Percentiles rank a stretch among this genome's conserved stretches.
Conservation (phyloP, 1,284 basidiomycete species). For the Apiotrichum domesticum region DNA sequence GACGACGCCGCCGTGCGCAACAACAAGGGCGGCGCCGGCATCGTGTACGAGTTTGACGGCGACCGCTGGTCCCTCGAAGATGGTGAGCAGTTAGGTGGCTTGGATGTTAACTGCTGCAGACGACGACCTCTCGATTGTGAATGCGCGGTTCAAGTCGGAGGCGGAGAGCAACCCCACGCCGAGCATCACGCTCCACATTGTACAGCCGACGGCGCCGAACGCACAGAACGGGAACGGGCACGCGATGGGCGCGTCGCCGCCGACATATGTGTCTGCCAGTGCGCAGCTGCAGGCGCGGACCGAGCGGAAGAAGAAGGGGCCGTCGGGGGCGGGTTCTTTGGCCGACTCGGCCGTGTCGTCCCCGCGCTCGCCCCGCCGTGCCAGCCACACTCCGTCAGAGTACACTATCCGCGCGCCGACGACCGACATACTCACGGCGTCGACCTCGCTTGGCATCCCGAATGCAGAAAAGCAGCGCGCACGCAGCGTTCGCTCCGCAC, state of each 20-base stretch:
- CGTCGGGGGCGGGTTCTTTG: not conserved
- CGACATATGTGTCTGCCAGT: conserved; percentile 4
- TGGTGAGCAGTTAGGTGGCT: conserved; percentile 27
- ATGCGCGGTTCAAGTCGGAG: conserved; percentile 39
- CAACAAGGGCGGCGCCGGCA: conserved; percentile 27
- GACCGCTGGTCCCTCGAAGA: conserved; percentile 44
- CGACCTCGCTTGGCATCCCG: conserved; percentile 10
- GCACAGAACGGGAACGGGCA: not conserved
- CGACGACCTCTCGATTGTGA: conserved; percentile 46
- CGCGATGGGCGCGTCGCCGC: not conserved
- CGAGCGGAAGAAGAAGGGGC: not conserved
- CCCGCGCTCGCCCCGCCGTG: not conserved
- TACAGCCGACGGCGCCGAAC: conserved; percentile 11
- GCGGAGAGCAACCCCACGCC: conserved; percentile 18
- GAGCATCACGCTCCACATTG: conserved; percentile 22
- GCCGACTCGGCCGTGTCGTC: not conserved
- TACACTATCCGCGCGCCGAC: not conserved
- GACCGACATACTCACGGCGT: conserved; percentile 7
- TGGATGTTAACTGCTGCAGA: conserved; percentile 23
- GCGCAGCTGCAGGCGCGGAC: conserved; percentile 2
- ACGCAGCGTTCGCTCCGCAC: conserved; percentile 11
- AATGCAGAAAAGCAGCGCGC: conserved; percentile 10
- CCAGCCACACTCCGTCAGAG: too few relatives aligned
- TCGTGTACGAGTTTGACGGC: conserved; percentile 45
- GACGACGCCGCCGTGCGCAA: conserved; percentile 17